These are phyloP conservation scores for Trichoderma lentiforme DNA, from an alignment of 2,329 filamentous ascomycete species.

Conservation along the genomic window DNA sequence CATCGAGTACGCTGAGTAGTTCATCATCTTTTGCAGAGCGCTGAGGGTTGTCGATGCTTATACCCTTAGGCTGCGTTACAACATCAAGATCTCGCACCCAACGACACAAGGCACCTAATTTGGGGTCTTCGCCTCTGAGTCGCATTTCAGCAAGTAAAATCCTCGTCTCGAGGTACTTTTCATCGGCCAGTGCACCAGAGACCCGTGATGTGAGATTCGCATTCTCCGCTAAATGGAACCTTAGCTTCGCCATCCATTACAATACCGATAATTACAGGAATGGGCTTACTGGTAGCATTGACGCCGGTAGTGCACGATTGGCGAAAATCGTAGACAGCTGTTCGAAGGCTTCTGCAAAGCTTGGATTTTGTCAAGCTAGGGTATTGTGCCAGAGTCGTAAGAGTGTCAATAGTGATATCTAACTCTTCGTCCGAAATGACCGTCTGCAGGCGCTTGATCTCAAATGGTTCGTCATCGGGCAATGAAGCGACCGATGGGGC, in stretches of 20 bases:
- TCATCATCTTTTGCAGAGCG: slow-evolving; percentile 50
- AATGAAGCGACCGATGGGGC: slow-evolving; percentile 29
- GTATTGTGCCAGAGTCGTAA: slow-evolving; percentile 55
- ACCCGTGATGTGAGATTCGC: slow-evolving; percentile 65
- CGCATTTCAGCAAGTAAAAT: slow-evolving; percentile 68
- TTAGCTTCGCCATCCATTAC: background rate
- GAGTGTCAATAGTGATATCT: slow-evolving; percentile 63
- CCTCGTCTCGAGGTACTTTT: slow-evolving; percentile 61
- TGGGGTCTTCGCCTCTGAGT: slow-evolving; percentile 61
- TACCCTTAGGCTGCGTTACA: slow-evolving; percentile 53
- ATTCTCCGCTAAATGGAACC: slow-evolving; percentile 38
- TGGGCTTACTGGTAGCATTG: slow-evolving; percentile 48
- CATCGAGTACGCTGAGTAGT: slow-evolving; percentile 59
- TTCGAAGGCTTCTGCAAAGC: slow-evolving; percentile 62
- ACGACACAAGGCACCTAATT: slow-evolving; percentile 65
- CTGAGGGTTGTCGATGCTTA: slow-evolving; percentile 29
- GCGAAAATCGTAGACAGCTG: slow-evolving; percentile 66
- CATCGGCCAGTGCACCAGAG: slow-evolving; percentile 62
- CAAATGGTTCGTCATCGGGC: slow-evolving; percentile 37
- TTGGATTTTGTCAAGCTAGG: slow-evolving; percentile 65
- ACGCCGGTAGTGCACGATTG: slow-evolving; percentile 66
- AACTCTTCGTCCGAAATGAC: slow-evolving; percentile 63
- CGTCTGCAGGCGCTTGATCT: slow-evolving; percentile 50
- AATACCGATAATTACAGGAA: background rate
- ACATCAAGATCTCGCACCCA: slow-evolving; percentile 72